Evolutionary conservation across 306 rosid genomes (phyloP).

Genomic region (Cucumis sativus): DNA sequence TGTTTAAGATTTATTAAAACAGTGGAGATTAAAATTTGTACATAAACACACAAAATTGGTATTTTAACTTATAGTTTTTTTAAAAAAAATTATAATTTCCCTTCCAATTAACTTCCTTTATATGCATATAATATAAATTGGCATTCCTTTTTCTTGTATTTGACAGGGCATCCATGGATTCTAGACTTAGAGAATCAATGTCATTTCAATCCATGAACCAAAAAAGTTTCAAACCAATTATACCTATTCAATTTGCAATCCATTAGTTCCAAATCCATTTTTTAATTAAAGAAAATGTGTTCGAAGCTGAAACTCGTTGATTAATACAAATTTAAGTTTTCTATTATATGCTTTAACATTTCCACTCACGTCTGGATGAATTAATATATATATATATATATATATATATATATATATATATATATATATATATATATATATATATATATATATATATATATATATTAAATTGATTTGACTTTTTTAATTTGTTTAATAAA

Average conservation of each 20-base stretch:
- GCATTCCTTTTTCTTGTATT: background rate
- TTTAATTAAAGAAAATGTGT: background rate
- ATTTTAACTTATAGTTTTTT: background rate
- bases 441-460: background rate
- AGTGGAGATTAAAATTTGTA: too few relatives aligned
- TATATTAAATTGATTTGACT: background rate
- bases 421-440: too few relatives aligned
- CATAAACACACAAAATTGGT: too few relatives aligned
- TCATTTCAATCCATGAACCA: background rate
- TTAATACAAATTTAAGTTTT: background rate
- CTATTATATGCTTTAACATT: background rate
- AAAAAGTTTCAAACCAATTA: background rate
- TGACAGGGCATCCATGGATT: background rate
- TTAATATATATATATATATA: background rate
- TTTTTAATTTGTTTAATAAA: background rate
- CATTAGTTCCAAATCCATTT: background rate
- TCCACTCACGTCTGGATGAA: background rate
- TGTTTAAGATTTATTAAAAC: too few relatives aligned
- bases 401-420: too few relatives aligned
- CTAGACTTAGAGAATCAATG: background rate
- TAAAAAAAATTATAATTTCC: background rate
- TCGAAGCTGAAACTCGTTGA: background rate
- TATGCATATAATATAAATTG: background rate
- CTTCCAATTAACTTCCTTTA: background rate
- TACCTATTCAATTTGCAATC: background rate